These are phyloP conservation scores for Voacanga thouarsii DNA, from an alignment of 257 asterid species.

Conservation along the genomic window DNA sequence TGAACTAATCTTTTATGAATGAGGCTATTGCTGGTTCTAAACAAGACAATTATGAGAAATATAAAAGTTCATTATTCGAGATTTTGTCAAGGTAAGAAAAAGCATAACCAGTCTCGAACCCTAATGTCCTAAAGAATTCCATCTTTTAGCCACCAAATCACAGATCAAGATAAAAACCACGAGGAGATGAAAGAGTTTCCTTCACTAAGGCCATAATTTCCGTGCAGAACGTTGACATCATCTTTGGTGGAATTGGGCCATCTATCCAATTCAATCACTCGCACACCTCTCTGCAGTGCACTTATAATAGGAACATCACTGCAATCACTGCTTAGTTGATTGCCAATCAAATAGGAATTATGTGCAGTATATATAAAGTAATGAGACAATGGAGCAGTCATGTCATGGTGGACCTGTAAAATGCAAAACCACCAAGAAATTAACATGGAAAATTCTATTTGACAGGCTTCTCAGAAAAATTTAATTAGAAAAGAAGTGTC, in stretches of 20 bases:
- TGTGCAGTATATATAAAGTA: conserved; percentile 74
- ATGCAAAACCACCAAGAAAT: conserved; percentile 4
- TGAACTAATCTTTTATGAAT: neutral
- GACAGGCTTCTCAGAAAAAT: neutral
- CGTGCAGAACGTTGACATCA: conserved; percentile 63
- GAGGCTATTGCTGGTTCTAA: neutral
- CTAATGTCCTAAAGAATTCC: neutral
- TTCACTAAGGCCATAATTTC: conserved; percentile 45
- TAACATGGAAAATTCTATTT: neutral
- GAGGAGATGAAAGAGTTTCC: neutral
- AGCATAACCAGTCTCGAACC: neutral
- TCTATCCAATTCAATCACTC: conserved; percentile 73
- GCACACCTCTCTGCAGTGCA: conserved; percentile 56
- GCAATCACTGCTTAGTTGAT: conserved; percentile 70
- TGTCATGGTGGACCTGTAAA: conserved; percentile 71
- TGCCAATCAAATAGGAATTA: conserved; percentile 79
- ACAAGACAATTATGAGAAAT: neutral
- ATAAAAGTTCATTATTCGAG: neutral
- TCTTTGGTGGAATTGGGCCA: conserved; percentile 76
- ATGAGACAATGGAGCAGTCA: conserved; percentile 70
- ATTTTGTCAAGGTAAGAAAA: neutral
- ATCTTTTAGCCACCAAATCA: neutral
- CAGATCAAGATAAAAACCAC: neutral
- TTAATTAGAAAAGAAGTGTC: neutral
- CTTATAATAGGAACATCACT: conserved; percentile 58